phyloP scores from a whole-genome alignment of 352 stramenopile species.

The Phytophthora fragariae region DNA sequence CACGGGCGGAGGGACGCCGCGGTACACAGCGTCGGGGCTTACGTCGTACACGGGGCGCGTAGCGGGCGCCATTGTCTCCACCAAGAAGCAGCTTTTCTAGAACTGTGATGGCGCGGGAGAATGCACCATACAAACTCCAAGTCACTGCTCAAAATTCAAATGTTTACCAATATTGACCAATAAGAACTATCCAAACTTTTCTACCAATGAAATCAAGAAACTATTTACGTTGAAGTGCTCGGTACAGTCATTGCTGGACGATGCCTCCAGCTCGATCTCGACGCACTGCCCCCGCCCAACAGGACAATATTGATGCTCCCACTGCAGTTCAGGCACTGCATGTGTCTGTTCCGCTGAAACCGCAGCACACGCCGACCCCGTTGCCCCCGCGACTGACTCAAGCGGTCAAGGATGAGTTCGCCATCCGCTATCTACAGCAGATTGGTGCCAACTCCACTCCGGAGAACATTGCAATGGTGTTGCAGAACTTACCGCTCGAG shows the following conservation, averaged over 20 bases:
- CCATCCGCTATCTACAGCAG: conserved; percentile 75
- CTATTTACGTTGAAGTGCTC: conserved; percentile 26
- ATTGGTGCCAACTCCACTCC: conserved; percentile 55
- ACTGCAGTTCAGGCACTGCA: conserved; percentile 56
- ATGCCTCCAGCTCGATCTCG: conserved; percentile 25
- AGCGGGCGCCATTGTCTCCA: conserved; percentile 20
- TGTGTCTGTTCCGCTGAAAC: conserved; percentile 62
- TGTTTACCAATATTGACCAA: conserved; percentile 12
- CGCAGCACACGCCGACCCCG: conserved; percentile 53
- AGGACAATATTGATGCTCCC: conserved; percentile 30
- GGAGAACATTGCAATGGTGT: conserved; percentile 68
- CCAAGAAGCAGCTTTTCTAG: conserved; percentile 25
- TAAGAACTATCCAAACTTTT: conserved; percentile 18
- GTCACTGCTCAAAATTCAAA: conserved; percentile 50
- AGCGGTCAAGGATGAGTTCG: conserved; percentile 69
- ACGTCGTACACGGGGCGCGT: conserved; percentile 39
- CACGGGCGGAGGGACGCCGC: conserved; percentile 50
- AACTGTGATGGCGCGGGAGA: conserved; percentile 19
- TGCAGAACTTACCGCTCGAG: conserved; percentile 71
- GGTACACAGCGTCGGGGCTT: conserved; percentile 59
- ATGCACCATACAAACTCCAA: conserved; percentile 31
- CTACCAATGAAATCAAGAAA: background rate
- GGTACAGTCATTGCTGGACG: background rate
- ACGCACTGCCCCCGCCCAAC: conserved; percentile 1
- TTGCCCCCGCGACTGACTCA: conserved; percentile 55